A percentile compares a stretch with the other conserved stretches of the same genome.
Conservation (phyloP, 805 yeast genomes). For the Danielia reshetovae region DNA sequence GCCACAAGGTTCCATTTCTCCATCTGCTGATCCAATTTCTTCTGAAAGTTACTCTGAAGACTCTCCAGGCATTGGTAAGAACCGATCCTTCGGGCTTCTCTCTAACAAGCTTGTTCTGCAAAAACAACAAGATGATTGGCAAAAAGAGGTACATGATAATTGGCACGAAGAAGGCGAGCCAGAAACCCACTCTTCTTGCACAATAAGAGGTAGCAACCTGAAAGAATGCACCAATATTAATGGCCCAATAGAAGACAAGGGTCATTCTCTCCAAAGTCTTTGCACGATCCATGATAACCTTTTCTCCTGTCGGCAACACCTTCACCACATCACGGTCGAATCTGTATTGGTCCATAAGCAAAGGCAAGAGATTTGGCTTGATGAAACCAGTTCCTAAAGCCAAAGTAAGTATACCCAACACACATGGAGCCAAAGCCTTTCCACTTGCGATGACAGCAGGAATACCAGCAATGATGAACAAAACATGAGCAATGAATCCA, state of each 20-base stretch:
- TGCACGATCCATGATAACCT: conserved; percentile 53
- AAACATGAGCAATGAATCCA: conserved; percentile 45
- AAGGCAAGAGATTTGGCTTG: conserved; percentile 50
- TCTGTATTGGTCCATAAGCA: conserved; percentile 48
- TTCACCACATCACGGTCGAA: conserved; percentile 56
- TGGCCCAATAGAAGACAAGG: conserved; percentile 47
- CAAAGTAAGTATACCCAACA: conserved; percentile 9
- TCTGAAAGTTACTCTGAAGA: conserved; percentile 39
- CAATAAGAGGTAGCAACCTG: conserved; percentile 49
- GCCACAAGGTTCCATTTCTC: conserved; percentile 42
- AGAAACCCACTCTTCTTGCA: conserved; percentile 50
- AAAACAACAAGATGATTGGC: conserved; percentile 25
- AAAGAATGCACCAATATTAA: conserved; percentile 53
- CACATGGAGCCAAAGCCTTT: conserved; percentile 13
- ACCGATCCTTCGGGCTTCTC: conserved; percentile 45
- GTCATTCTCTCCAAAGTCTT: conserved; percentile 39
- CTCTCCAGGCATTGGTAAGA: conserved; percentile 39
- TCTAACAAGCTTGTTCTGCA: conserved; percentile 24
- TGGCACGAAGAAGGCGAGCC: conserved; percentile 53
- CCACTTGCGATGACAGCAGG: conserved; percentile 37
- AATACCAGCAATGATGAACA: conserved; percentile 47
- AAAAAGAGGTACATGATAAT: conserved; percentile 19
- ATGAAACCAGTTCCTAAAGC: conserved; percentile 48
- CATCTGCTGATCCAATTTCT: conserved; percentile 42
- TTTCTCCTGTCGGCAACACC: conserved; percentile 57